Percentiles rank a stretch among this genome's conserved stretches.
Conservation (phyloP, 1,139 yeast genomes). For the Yamadazyma membranifaciens region DNA sequence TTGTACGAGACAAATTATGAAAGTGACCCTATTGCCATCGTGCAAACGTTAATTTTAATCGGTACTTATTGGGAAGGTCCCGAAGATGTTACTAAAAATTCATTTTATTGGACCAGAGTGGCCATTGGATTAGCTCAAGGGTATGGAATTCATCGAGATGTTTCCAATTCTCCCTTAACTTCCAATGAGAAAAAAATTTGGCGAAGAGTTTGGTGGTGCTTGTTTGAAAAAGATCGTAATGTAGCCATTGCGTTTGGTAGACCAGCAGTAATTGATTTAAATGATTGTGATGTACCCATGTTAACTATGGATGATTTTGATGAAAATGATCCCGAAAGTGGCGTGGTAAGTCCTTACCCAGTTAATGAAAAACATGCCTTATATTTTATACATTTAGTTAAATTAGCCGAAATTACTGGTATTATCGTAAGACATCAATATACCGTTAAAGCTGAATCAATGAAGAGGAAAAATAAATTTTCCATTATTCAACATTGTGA, state of each 20-base stretch:
- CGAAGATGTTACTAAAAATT: constrained; percentile 71
- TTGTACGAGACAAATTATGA: constrained; percentile 74
- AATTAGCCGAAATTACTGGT: constrained; percentile 73
- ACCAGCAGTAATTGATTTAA: constrained; percentile 66
- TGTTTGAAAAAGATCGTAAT: constrained; percentile 69
- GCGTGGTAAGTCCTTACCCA: constrained; percentile 45
- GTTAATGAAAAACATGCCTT: constrained; percentile 49
- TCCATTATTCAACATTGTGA: constrained; percentile 72
- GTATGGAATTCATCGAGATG: constrained; percentile 69
- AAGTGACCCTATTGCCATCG: constrained; percentile 62
- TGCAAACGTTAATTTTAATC: constrained; percentile 64
- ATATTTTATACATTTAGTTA: constrained; percentile 63
- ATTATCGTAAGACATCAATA: constrained; percentile 70
- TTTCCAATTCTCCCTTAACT: constrained; percentile 32
- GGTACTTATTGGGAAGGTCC: constrained; percentile 80
- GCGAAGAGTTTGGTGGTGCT: constrained; percentile 79
- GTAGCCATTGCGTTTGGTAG: constrained; percentile 78
- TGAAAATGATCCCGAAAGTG: constrained; percentile 51
- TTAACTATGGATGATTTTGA: constrained; percentile 62
- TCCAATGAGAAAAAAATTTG: constrained; percentile 53
- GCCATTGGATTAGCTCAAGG: constrained; percentile 79
- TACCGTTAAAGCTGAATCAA: constrained; percentile 64
- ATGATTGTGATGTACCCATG: constrained; percentile 80
- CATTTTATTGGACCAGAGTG: constrained; percentile 74
- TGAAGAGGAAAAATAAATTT: constrained; percentile 46